Conservation (phyloP, 305 asterid species). For the Solanum aculeatissimum region DNA sequence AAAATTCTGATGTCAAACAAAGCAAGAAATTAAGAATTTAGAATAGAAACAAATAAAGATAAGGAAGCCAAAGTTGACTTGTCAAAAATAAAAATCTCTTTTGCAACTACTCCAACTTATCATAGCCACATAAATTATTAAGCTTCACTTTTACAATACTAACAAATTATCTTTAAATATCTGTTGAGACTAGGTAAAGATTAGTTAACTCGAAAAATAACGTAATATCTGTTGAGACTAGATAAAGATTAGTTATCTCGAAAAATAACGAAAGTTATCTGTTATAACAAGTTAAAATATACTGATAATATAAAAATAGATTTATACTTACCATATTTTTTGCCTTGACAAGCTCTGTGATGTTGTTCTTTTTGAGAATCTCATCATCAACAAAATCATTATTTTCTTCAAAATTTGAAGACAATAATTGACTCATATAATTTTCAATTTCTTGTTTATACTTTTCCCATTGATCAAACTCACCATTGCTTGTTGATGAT, state of each 20-base stretch:
- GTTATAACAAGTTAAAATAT: not conserved
- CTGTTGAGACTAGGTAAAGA: too few relatives aligned
- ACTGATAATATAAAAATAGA: not conserved
- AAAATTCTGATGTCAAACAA: not conserved
- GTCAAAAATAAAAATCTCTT: not conserved
- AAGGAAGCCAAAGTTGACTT: conserved; percentile 1
- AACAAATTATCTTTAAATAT: too few relatives aligned
- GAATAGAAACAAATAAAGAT: not conserved
- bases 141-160: too few relatives aligned
- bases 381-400: conserved; percentile 8
- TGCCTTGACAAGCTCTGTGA: conserved; percentile 10
- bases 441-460: conserved; percentile 26
- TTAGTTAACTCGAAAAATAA: too few relatives aligned
- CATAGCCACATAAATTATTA: not conserved
- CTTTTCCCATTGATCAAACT: conserved; percentile 34
- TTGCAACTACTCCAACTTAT: not conserved
- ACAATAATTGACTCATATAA: conserved; percentile 26
- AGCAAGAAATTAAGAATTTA: not conserved
- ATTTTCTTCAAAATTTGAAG: conserved; percentile 20
- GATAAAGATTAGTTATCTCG: not conserved
- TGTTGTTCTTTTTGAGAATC: not conserved
- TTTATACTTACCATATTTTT: conserved; percentile 27
- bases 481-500: conserved; percentile 15
- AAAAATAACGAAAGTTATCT: not conserved
- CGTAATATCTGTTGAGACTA: too few relatives aligned